A percentile compares a stretch with the other conserved stretches of the same genome.
These are phyloP conservation scores for Phoma herbarum DNA, from an alignment of 2,329 filamentous ascomycete genomes.

Conservation along the genomic window DNA sequence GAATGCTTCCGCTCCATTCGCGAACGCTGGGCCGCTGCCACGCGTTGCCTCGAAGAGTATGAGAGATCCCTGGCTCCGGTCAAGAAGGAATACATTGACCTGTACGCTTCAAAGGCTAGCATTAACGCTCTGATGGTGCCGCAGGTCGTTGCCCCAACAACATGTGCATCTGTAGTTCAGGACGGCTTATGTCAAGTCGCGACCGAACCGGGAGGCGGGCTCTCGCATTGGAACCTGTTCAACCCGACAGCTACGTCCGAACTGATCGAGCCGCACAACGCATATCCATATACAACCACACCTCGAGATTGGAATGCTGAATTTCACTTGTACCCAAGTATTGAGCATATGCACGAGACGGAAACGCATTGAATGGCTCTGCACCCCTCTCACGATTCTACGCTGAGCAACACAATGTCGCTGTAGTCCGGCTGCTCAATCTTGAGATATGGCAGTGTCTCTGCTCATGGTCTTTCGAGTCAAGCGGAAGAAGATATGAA, in stretches of 20 bases:
- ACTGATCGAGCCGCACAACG: constrained; percentile 29
- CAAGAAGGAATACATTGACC: constrained; percentile 47
- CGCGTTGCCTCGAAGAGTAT: constrained; percentile 47
- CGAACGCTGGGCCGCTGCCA: constrained; percentile 48
- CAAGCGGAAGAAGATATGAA: background rate
- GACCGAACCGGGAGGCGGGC: constrained; percentile 38
- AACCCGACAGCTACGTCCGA: constrained; percentile 40
- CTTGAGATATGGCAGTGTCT: background rate
- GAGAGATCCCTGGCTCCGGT: constrained; percentile 41
- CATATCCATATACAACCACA: constrained; percentile 36
- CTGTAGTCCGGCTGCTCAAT: background rate
- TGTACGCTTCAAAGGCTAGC: constrained; percentile 42
- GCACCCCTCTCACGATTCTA: background rate
- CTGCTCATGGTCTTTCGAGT: background rate
- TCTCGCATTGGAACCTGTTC: constrained; percentile 43
- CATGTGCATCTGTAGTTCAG: constrained; percentile 4
- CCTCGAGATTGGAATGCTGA: constrained; percentile 46
- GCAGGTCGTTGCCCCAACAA: constrained; percentile 9
- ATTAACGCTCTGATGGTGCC: constrained; percentile 23
- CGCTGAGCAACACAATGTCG: background rate
- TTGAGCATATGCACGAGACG: constrained; percentile 17
- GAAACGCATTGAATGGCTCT: constrained; percentile 4
- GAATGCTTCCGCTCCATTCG: constrained; percentile 46
- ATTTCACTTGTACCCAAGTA: constrained; percentile 33
- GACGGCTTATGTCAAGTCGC: constrained; percentile 2